Evolutionary conservation across 805 yeast genomes (phyloP), one percentile per base, ranked within the genome.

Genomic region (Barnettozyma sp.): DNA sequence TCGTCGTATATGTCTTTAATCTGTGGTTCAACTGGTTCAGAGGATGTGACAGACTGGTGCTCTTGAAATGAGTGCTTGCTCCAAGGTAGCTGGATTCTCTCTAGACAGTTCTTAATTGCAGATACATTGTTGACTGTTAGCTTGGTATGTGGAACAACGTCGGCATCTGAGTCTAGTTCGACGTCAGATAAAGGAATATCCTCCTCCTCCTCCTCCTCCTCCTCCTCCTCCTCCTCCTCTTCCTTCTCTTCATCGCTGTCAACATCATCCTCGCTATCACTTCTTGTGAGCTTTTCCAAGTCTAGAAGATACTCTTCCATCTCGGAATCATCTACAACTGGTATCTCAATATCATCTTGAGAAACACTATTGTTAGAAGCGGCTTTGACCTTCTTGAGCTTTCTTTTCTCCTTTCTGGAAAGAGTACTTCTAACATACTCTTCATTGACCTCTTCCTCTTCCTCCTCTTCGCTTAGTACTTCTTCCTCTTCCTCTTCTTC

Each of bases 1-100:
- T 92, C 99, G 55, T 92, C 97, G 52, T 88, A 84, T 42, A 90
- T 82, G 57, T 90, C 97, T 54, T 74, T 82, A 52, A 83, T 80
- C 37, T 74, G 74, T 15, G 73, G 57, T 54, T 74, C 90, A 30
- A 82, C 71, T 33, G 72, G 70, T 13, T 65, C 72, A 11, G 66
- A 63, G 28, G 88, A 71, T 11, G 80, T 70, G 24, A 87, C 59
- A 12, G 84, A 60, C 65, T 85, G 87, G 58, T 84, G 94, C 63
- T 92, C 97, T 45, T 72, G 75, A 63, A 92, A 90, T 6, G 83
- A 65, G 48, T 75, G 73, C 49, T 77, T 76, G 14, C 67, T 49
- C 73, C 73, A 68, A 31, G 72, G 71, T 38, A 82, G 60, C 49
- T 71, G 70, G 48, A 83, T 71, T 54, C 87, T 72, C 17, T 78